phyloP scores from a whole-genome alignment of 345 rosid species.

The Eutrema japonicum region DNA sequence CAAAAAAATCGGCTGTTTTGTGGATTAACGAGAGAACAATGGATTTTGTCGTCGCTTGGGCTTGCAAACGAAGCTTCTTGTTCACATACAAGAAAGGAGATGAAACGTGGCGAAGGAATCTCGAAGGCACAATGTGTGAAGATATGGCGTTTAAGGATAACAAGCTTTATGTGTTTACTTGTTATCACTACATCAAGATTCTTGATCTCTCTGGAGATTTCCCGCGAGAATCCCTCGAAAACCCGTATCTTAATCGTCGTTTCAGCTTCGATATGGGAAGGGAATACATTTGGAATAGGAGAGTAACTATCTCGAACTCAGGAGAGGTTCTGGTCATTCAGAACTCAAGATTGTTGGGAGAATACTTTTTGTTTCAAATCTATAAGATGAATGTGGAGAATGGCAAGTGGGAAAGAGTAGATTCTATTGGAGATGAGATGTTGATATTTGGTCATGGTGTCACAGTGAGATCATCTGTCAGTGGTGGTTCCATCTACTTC shows the following conservation, averaged over 20 bases:
- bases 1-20: background rate
- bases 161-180: background rate
- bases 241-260: background rate
- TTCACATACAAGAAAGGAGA: slow-evolving; percentile 31
- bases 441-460: slow-evolving; percentile 22
- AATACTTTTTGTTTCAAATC: background rate
- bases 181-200: background rate
- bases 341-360: background rate
- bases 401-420: slow-evolving; percentile 13
- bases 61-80: background rate
- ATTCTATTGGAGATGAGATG: slow-evolving; percentile 20
- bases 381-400: slow-evolving; percentile 6
- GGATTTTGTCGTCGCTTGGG: slow-evolving; percentile 7
- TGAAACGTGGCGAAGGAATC: background rate
- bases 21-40: slow-evolving; percentile 13
- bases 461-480: background rate
- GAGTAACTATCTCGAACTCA: background rate
- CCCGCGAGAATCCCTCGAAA: background rate
- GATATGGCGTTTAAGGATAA: background rate
- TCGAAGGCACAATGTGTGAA: background rate
- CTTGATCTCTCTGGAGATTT: background rate
- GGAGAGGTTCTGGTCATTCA: slow-evolving; percentile 29
- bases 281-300: background rate
- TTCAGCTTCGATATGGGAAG: background rate
- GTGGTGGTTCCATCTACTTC: slow-evolving; percentile 17